Evolutionary conservation across 345 rosid species (phyloP).

Genomic region (Eucalyptus marginata): DNA sequence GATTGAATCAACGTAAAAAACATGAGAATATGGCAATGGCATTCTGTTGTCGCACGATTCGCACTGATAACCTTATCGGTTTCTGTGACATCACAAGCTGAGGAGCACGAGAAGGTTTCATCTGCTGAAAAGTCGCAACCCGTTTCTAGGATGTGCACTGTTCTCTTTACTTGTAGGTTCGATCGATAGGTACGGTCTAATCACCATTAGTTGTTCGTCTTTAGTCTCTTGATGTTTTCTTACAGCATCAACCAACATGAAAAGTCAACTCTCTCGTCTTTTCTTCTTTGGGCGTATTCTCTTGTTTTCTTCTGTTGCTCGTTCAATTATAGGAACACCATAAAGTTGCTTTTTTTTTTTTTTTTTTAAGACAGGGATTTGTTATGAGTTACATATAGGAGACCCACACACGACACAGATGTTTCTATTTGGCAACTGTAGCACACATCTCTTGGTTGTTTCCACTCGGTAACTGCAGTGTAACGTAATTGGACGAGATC

Average conservation of each 20-base stretch:
- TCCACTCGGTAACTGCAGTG: neutral
- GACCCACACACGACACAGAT: neutral
- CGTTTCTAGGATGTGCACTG: neutral
- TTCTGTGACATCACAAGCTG: neutral
- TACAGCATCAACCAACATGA: neutral
- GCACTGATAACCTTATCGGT: neutral
- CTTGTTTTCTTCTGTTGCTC: neutral
- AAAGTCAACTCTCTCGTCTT: neutral
- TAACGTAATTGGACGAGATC: neutral
- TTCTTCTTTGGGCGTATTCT: neutral
- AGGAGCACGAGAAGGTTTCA: neutral
- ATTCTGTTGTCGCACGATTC: neutral
- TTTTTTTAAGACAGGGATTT: neutral
- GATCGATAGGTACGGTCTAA: neutral
- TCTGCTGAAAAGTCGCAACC: neutral
- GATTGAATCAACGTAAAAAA: neutral
- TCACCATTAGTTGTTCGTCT: neutral
- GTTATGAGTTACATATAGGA: neutral
- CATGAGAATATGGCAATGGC: neutral
- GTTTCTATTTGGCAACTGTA: neutral
- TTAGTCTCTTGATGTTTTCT: neutral
- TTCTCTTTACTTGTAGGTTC: neutral
- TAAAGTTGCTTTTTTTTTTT: neutral
- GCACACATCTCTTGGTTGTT: neutral
- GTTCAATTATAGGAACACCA: neutral